Base-by-base conservation (phyloP, 2,329 filamentous ascomycete genomes). In the Epichloe festucae region DNA sequence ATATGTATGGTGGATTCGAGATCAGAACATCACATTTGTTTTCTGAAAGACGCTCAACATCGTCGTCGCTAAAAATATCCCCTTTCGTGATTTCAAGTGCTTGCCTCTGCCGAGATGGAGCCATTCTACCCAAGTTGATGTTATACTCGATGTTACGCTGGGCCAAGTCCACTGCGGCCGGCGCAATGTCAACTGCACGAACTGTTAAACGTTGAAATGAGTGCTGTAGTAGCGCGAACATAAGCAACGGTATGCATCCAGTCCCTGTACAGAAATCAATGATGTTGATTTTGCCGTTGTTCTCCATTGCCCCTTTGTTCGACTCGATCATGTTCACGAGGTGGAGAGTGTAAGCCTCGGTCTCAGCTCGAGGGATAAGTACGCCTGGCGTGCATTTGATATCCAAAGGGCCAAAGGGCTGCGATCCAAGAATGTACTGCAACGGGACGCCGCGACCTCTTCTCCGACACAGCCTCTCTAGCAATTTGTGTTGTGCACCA, bases 1-100 rank as follows among this genome's bases (percentile, higher is more conserved):
- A 94, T 48, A 97, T 84, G 64, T 97, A 97, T 0, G 93, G 93
- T 15, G 93, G 93, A 61, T 98, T 98, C 1, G 86, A 86, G 38
- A 93, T 78, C 1, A 98, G 67, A 4, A 97, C 69, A 55, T 94
- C 82, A 61, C 65, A 76, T 3, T 39, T 57, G 15, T 46, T 49
- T 8, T 44, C 42, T 1, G 61, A 44, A 2, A 69, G 53, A 2
- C 52, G 35, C 3, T 55, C 43, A 49, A 73, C 64, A 54, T 67
- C 68, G 36, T 58, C 60, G 15, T 73, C 66, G 6, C 63, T 60
- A 54, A 81, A 79, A 14, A 82, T 65, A 53, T 81, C 69, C 1
- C 71, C 75, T 17, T 67, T 62, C 15, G 65, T 59, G 55, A 85
- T 81, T 1, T 56, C 53, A 4, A 81, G 60, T 11, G 40, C 55